These are phyloP conservation scores for Taphrina sp. DNA, from an alignment of 1,139 yeast species.

Conservation along the genomic window DNA sequence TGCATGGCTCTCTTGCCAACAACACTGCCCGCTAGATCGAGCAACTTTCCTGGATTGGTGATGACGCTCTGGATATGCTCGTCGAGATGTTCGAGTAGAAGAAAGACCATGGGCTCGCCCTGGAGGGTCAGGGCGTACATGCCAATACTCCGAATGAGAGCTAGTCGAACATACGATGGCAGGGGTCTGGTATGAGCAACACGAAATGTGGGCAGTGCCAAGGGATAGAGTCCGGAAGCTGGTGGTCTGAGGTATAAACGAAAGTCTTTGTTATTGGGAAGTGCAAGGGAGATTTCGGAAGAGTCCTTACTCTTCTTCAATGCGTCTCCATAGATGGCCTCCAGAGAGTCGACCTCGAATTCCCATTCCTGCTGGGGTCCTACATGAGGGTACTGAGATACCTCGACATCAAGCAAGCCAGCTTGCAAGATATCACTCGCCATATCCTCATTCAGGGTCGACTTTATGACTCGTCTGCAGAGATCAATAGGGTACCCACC, in stretches of 20 bases:
- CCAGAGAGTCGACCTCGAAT: conserved; percentile 72
- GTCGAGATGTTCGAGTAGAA: conserved; percentile 72
- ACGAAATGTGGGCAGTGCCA: conserved; percentile 41
- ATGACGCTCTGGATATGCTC: conserved; percentile 59
- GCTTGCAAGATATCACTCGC: conserved; percentile 42
- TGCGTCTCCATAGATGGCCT: conserved; percentile 52
- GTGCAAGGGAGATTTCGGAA: conserved; percentile 35
- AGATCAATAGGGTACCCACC: conserved; percentile 73
- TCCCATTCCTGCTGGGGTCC: conserved; percentile 53
- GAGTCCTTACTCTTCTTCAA: conserved; percentile 12
- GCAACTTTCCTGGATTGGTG: conserved; percentile 70
- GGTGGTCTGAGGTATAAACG: conserved; percentile 49
- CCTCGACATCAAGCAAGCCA: conserved; percentile 47
- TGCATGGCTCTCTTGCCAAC: conserved; percentile 35
- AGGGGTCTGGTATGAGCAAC: conserved; percentile 31
- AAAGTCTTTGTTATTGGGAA: conserved; percentile 29
- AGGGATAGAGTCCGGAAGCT: conserved; percentile 46
- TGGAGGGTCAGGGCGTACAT: conserved; percentile 49
- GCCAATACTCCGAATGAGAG: conserved; percentile 54
- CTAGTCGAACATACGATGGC: conserved; percentile 60
- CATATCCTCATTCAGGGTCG: conserved; percentile 23
- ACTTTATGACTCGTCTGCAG: conserved; percentile 52
- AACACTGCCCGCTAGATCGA: conserved; percentile 44
- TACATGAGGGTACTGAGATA: conserved; percentile 43
- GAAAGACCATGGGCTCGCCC: conserved; percentile 69